Evolutionary conservation across 2,329 filamentous ascomycete species (phyloP), one percentile per base, ranked within the genome.

Genomic region (Curvularia sp.): DNA sequence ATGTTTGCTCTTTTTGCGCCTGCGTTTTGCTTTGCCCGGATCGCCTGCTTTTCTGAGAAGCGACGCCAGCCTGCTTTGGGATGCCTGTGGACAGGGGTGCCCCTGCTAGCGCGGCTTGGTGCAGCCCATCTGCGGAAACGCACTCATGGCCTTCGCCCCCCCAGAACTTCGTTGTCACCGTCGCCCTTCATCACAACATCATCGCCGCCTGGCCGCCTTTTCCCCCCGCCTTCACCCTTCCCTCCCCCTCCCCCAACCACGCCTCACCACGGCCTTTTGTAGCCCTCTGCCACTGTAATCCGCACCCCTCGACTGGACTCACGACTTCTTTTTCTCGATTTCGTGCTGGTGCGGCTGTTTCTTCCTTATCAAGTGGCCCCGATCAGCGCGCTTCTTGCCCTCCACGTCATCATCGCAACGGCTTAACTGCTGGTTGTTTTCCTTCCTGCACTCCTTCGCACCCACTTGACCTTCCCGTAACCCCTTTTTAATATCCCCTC

Each of bases 391-490:
- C 69, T 69, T 68, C 68, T 64, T 68, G 56, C 63, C 55, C 54
- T 62, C 63, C 69, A 72, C 72, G 69, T 74, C 74, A 74, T 70
- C 64, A 72, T 67, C 63, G 57, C 65, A 65, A 68, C 62, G 61
- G 63, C 67, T 71, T 68, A 65, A 65, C 63, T 68, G 68, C 66
- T 63, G 64, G 67, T 65, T 66, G 60, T 62, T 74, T 66, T 60
- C 53, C 69, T 73, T 76, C 70, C 70, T 69, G 55, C 70, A 67
- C 67, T 75, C 72, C 68, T 71, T 76, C 68, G 63, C 67, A 43
- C 67, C 57, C 66, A 53, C 53, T 65, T 73, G 69, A 65, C 66
- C 69, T 63, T 60, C 65, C 55, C 53, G 73, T 73, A 31, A 31
- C 28, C 63, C 64, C 58, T 47, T 72, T 75, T 67, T 73, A 75